Percentiles rank a stretch among this genome's conserved stretches.
Conservation (phyloP, 2,329 filamentous ascomycete genomes). For the Pseudogymnoascus sp. region DNA sequence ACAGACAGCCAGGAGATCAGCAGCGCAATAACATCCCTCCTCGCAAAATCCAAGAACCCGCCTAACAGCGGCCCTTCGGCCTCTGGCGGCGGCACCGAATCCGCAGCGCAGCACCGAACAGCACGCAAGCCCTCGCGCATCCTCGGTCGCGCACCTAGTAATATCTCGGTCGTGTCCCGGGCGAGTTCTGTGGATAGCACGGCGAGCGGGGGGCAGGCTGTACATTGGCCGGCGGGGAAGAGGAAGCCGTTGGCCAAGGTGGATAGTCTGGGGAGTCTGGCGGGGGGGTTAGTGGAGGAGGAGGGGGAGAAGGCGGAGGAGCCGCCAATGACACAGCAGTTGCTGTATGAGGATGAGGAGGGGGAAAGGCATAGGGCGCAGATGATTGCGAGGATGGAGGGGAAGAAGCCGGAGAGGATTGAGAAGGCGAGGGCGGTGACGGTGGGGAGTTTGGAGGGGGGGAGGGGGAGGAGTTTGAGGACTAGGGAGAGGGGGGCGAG, state of each 20-base stretch:
- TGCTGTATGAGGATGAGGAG: constrained; percentile 27
- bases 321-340: constrained; percentile 21
- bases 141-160: constrained; percentile 50
- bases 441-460: constrained; percentile 15
- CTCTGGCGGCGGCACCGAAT: constrained; percentile 12
- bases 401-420: constrained; percentile 19
- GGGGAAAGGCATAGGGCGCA: constrained; percentile 21
- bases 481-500: background rate
- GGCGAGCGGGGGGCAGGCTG: constrained; percentile 22
- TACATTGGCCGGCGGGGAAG: constrained; percentile 19
- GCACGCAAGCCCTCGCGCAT: constrained; percentile 27
- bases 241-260: constrained; percentile 18
- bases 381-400: constrained; percentile 25
- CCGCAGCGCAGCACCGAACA: background rate
- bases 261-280: constrained; percentile 18
- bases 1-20: background rate
- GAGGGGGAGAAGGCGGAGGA: constrained; percentile 17
- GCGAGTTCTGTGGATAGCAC: constrained; percentile 33
- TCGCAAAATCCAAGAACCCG: constrained; percentile 23
- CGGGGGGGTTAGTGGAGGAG: background rate
- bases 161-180: constrained; percentile 38
- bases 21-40: constrained; percentile 23
- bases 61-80: background rate
- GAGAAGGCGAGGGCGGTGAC: constrained; percentile 17
- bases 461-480: background rate